Evolutionary conservation across 2,329 filamentous ascomycete genomes (phyloP), one percentile per base, ranked within the genome.

Genomic region (Aspergillus novofumigatus): DNA sequence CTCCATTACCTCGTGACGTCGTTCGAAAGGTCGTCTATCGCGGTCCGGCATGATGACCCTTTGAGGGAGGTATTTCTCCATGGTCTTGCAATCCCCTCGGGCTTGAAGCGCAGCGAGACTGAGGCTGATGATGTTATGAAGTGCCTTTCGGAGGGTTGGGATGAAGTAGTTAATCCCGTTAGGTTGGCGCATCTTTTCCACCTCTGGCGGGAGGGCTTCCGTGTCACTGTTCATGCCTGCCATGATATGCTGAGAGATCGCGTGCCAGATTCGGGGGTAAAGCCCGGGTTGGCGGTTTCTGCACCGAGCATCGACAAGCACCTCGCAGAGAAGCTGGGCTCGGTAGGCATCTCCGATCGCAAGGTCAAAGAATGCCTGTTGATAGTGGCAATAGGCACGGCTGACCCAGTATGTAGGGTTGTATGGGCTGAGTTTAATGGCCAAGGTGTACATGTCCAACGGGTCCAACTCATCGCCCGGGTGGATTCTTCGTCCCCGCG

Each of bases 331-430:
- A 54, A 69, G 58, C 48, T 68, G 64, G 3, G 71, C 71, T 14
- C 71, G 71, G 58, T 74, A 71, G 20, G 71, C 71, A 41, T 74
- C 72, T 11, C 72, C 72, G n/a, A 75, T 59, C 7, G 72, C 72
- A 23, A 74, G 66, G 53, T 75, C 72, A 32, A 69, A 73, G 44
- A 66, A 64, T 1, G 64, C 69, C 49, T 65, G 64, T 38, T 67
- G 64, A 44, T 73, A 74, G 60, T 70, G 66, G 14, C 71, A 67
- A 53, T 71, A 75, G 11, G 70, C 71, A 9, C 72, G 65, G 42
- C 70, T 71, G 8, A 68, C 57, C 72, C 72, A 75, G 59, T 74
- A 74, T 3, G 71, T 54, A 8, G 72, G 71, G 47, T 74, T 75
- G 54, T 75, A 74, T 1, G 72, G 72, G 48, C 66, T 73, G 20